These are phyloP conservation scores for Exophiala oligosperma DNA, from an alignment of 2,329 filamentous ascomycete species.

Conservation along the genomic window DNA sequence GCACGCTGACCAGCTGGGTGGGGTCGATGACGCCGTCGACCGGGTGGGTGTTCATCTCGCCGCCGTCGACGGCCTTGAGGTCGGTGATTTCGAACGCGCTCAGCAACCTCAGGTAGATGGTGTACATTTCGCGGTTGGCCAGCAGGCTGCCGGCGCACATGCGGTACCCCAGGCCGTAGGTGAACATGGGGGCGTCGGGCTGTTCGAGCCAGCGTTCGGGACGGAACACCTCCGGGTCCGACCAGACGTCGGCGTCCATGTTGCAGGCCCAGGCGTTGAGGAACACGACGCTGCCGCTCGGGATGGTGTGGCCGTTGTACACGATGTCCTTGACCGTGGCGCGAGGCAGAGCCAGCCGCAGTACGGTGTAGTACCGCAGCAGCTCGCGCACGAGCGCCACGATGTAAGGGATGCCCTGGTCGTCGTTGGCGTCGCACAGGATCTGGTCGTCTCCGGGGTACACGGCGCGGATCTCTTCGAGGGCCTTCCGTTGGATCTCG, in stretches of 20 bases:
- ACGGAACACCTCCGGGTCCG: slow-evolving; percentile 59
- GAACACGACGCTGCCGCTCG: slow-evolving; percentile 64
- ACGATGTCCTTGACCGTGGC: slow-evolving; percentile 61
- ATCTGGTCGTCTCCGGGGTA: slow-evolving; percentile 47
- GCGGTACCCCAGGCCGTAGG: slow-evolving; percentile 65
- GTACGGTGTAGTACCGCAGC: slow-evolving; percentile 63
- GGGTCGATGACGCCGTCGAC: slow-evolving; percentile 61
- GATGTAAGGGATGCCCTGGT: slow-evolving; percentile 64
- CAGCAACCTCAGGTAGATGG: slow-evolving; percentile 63
- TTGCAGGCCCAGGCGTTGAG: slow-evolving; percentile 70
- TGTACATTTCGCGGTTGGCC: slow-evolving; percentile 65
- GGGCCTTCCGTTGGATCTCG: slow-evolving; percentile 63
- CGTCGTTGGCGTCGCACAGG: slow-evolving; percentile 61
- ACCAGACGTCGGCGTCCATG: slow-evolving; percentile 62
- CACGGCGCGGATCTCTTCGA: slow-evolving; percentile 56
- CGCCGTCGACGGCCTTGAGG: slow-evolving; percentile 51
- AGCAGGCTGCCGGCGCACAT: slow-evolving; percentile 67
- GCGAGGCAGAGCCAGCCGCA: slow-evolving; percentile 62
- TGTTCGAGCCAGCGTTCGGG: slow-evolving; percentile 65
- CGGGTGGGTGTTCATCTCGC: slow-evolving; percentile 49
- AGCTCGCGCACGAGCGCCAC: slow-evolving; percentile 65
- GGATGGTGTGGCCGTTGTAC: slow-evolving; percentile 60
- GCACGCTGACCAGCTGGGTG: slow-evolving; percentile 63
- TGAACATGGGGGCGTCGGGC: slow-evolving; percentile 64
- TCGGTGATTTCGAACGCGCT: slow-evolving; percentile 62